Percentiles rank a stretch among this genome's conserved stretches.
phyloP scores from a whole-genome alignment of 2,329 filamentous ascomycete species.

The Pyrenophora tritici-repentis region DNA sequence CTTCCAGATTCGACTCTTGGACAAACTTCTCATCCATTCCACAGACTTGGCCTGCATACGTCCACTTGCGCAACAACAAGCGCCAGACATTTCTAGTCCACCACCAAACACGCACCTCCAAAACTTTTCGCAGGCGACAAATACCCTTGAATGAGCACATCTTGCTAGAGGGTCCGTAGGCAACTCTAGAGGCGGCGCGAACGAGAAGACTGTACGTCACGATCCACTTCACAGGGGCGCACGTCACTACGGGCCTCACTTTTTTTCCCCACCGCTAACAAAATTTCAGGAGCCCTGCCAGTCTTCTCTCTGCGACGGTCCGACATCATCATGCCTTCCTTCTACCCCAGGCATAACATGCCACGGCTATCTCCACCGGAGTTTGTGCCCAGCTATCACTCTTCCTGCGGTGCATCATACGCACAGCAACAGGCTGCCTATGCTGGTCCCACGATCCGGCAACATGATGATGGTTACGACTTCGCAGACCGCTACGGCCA shows the following conservation, averaged over 20 bases:
- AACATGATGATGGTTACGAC: constrained; percentile 54
- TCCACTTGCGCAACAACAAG: constrained; percentile 8
- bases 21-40: constrained; percentile 23
- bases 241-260: constrained; percentile 5
- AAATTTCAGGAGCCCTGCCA: constrained; percentile 44
- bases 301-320: constrained; percentile 49
- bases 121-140: constrained; percentile 18
- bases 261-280: constrained; percentile 20
- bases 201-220: constrained; percentile 48
- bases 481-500: constrained; percentile 54
- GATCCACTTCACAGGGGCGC: not conserved
- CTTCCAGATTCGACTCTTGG: constrained; percentile 6
- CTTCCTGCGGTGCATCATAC: constrained; percentile 52
- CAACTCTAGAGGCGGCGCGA: constrained; percentile 45
- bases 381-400: constrained; percentile 51
- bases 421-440: constrained; percentile 52
- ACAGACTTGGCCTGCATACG: not conserved
- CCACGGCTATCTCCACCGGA: constrained; percentile 56
- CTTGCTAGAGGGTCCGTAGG: constrained; percentile 40
- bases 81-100: constrained; percentile 19
- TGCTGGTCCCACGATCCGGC: constrained; percentile 46
- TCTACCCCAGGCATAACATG: constrained; percentile 54
- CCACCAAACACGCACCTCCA: constrained; percentile 17
- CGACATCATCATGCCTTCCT: constrained; percentile 55
- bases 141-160: constrained; percentile 46